Evolutionary conservation across 108 stramenopile genomes (phyloP).

Genomic region (Fragilaria crotonensis): DNA sequence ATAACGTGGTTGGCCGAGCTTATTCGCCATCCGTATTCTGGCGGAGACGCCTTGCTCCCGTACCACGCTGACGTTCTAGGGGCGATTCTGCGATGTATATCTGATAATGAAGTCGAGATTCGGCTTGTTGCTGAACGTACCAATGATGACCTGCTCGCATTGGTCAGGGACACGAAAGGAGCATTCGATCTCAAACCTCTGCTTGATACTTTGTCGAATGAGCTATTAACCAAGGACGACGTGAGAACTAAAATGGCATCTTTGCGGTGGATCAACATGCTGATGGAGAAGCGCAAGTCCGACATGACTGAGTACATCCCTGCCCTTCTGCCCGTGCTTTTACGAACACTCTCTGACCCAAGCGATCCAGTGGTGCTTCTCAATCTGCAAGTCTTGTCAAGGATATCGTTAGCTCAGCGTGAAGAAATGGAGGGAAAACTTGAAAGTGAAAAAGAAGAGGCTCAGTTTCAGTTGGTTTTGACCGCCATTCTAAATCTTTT

Average conservation of each 20-base stretch:
- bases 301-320: slow-evolving; percentile 90
- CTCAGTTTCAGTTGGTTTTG: slow-evolving; percentile 87
- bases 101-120: slow-evolving; percentile 87
- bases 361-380: slow-evolving; percentile 88
- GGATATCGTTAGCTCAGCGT: slow-evolving; percentile 66
- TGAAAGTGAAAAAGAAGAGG: slow-evolving; percentile 47
- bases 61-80: slow-evolving; percentile 89
- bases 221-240: slow-evolving; percentile 79
- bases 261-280: slow-evolving; percentile 96
- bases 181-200: slow-evolving; percentile 81
- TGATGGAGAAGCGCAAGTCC: slow-evolving; percentile 86
- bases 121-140: slow-evolving; percentile 85
- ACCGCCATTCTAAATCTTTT: slow-evolving; percentile 89
- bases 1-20: slow-evolving; percentile 93
- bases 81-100: slow-evolving; percentile 89
- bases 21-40: slow-evolving; percentile 86
- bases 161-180: slow-evolving; percentile 69
- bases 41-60: slow-evolving; percentile 83
- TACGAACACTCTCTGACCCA: slow-evolving; percentile 89
- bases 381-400: slow-evolving; percentile 90
- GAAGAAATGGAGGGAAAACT: slow-evolving; percentile 22
- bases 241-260: slow-evolving; percentile 93
- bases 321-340: slow-evolving; percentile 81
- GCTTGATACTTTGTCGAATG: slow-evolving; percentile 80
- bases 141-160: slow-evolving; percentile 72